phyloP scores from a whole-genome alignment of 768 basidiomycete genomes.

The Pleurotus sapidus region DNA sequence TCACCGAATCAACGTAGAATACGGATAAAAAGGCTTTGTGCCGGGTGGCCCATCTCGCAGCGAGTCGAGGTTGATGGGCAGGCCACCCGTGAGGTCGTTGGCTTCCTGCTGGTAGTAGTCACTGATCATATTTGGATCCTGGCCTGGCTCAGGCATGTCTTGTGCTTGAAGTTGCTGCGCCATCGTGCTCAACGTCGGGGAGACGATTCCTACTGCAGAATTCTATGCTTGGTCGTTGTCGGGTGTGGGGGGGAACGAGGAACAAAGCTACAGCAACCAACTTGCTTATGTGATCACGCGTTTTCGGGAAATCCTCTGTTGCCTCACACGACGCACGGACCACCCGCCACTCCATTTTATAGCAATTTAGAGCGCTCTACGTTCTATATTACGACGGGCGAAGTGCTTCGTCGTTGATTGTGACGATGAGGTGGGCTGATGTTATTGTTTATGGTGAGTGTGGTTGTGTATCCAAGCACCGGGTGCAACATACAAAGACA shows the following conservation, averaged over 20 bases:
- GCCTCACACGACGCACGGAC: slow-evolving; percentile 16
- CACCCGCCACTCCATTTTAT: slow-evolving; percentile 9
- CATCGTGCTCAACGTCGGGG: slow-evolving; percentile 27
- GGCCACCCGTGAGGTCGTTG: slow-evolving; percentile 76
- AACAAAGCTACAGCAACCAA: background rate
- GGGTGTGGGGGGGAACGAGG: slow-evolving; percentile 27
- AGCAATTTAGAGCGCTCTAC: slow-evolving; percentile 8
- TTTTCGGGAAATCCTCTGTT: slow-evolving; percentile 11
- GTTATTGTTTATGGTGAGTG: slow-evolving; percentile 19
- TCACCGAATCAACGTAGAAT: slow-evolving; percentile 87
- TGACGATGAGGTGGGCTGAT: slow-evolving; percentile 28
- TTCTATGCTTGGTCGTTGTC: slow-evolving; percentile 17
- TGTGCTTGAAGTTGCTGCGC: slow-evolving; percentile 51
- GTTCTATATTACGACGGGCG: background rate
- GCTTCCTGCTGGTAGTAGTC: slow-evolving; percentile 71
- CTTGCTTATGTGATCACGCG: slow-evolving; percentile 11
- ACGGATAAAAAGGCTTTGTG: slow-evolving; percentile 88
- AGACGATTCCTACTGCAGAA: slow-evolving; percentile 19
- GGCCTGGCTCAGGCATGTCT: slow-evolving; percentile 56
- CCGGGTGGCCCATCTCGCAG: slow-evolving; percentile 85
- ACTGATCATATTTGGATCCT: slow-evolving; percentile 21
- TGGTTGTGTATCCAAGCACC: slow-evolving; percentile 50
- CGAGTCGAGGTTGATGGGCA: slow-evolving; percentile 86
- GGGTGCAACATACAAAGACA: slow-evolving; percentile 62
- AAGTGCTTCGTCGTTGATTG: slow-evolving; percentile 19